Evolutionary conservation across 2,329 filamentous ascomycete species (phyloP).

Genomic region (Colletotrichum sp.): DNA sequence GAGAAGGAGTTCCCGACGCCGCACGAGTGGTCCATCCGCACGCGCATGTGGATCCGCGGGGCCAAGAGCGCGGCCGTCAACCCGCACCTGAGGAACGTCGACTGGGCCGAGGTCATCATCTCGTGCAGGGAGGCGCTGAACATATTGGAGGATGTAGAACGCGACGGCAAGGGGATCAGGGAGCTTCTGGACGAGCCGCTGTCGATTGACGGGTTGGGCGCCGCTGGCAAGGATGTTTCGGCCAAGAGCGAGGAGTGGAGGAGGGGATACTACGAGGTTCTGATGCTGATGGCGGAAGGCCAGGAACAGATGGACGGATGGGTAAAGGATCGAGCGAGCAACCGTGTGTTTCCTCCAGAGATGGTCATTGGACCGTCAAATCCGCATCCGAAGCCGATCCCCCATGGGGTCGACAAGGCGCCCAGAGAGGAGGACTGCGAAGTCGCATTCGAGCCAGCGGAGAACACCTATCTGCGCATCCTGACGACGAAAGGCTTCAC

Average conservation of each 20-base stretch:
- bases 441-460: constrained; percentile 71
- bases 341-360: constrained; percentile 72
- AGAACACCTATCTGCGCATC: constrained; percentile 81
- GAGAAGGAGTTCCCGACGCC: constrained; percentile 83
- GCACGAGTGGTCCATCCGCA: constrained; percentile 78
- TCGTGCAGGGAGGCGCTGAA: constrained; percentile 64
- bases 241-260: constrained; percentile 84
- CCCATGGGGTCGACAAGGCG: constrained; percentile 64
- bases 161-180: constrained; percentile 71
- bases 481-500: constrained; percentile 82
- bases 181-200: constrained; percentile 61
- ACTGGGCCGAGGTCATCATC: constrained; percentile 73
- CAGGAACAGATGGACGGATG: constrained; percentile 85
- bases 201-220: constrained; percentile 58
- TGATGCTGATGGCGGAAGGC: constrained; percentile 78
- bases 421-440: constrained; percentile 80
- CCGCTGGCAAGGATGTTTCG: constrained; percentile 68
- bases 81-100: constrained; percentile 55
- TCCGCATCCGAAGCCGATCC: constrained; percentile 76
- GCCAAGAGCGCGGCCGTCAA: constrained; percentile 65
- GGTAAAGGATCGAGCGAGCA: constrained; percentile 71
- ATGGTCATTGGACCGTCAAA: constrained; percentile 85
- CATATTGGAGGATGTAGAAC: constrained; percentile 70
- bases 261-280: constrained; percentile 81
- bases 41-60: constrained; percentile 70